Evolutionary conservation across 805 yeast species (phyloP).

Genomic region (Kurtzmaniella fragi): DNA sequence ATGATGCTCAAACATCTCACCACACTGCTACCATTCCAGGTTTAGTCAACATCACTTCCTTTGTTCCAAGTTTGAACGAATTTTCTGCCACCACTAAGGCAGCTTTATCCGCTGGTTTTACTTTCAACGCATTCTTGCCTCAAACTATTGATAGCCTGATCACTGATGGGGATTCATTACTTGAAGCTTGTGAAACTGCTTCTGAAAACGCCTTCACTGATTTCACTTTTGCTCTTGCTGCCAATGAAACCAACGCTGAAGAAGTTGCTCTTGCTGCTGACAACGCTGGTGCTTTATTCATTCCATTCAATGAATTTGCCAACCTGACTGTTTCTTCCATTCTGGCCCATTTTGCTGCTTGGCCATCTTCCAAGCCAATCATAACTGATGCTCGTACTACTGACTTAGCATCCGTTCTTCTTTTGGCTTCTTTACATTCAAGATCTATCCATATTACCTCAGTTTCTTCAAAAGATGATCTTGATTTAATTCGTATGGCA

Average conservation of each 20-base stretch:
- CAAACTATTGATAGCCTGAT: conserved; percentile 54
- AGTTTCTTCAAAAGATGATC: conserved; percentile 74
- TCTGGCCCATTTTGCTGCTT: conserved; percentile 70
- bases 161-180: conserved; percentile 60
- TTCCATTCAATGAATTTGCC: conserved; percentile 73
- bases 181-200: conserved; percentile 55
- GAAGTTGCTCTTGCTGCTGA: conserved; percentile 58
- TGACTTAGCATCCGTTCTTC: conserved; percentile 85
- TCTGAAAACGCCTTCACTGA: conserved; percentile 69
- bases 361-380: conserved; percentile 84
- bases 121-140: conserved; percentile 78
- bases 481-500: conserved; percentile 78
- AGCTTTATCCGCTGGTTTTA: conserved; percentile 82
- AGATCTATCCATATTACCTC: conserved; percentile 86
- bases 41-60: conserved; percentile 74
- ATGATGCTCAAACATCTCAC: conserved; percentile 90
- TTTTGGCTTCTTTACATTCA: conserved; percentile 82
- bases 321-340: conserved; percentile 71
- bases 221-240: conserved; percentile 79
- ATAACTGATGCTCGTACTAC: conserved; percentile 90
- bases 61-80: conserved; percentile 67
- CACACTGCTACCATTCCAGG: conserved; percentile 81
- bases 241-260: conserved; percentile 62
- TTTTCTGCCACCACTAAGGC: conserved; percentile 65
- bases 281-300: conserved; percentile 71